Evolutionary conservation across 192 early-diverging fungal genomes (phyloP).

Genomic region (Physocladia obscura): DNA sequence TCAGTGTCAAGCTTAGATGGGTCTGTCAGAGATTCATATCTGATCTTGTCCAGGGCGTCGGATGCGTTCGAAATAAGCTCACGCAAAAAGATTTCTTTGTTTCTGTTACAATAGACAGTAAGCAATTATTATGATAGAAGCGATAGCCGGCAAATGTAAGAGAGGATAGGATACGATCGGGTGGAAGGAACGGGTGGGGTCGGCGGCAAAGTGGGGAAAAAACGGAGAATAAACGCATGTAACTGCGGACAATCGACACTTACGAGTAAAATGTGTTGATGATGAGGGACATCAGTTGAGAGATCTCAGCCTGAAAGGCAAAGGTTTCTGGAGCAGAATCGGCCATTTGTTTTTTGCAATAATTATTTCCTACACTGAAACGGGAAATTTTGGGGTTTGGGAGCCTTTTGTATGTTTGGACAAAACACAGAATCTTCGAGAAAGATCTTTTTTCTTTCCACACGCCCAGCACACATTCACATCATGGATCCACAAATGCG

Average conservation of each 20-base stretch:
- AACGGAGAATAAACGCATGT: no score
- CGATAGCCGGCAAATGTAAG: no score
- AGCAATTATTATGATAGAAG: no score
- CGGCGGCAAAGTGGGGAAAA: no score
- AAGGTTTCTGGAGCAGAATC: constrained; percentile 53
- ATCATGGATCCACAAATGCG: no score
- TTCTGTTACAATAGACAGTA: constrained; percentile 29
- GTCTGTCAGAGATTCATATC: constrained; percentile 94
- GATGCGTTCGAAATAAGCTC: constrained; percentile 95
- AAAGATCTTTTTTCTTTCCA: no score
- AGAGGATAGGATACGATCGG: no score
- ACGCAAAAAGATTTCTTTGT: constrained; percentile 94
- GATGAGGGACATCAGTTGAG: constrained; percentile 97
- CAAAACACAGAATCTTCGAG: no score
- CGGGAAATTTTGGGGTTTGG: neutral
- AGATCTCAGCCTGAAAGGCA: constrained; percentile 98
- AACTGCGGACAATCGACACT: neutral
- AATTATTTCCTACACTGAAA: neutral
- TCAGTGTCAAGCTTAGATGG: constrained; percentile 88
- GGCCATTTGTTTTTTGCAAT: no score
- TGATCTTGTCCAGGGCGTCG: constrained; percentile 98
- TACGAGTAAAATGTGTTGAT: constrained; percentile 97
- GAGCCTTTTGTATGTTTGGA: neutral
- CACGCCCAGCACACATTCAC: no score
- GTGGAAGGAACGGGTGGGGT: no score